Evolutionary conservation across 495 filamentous ascomycete genomes (phyloP), one percentile per base, ranked within the genome.

Genomic region (Alectoria sarmentosa): DNA sequence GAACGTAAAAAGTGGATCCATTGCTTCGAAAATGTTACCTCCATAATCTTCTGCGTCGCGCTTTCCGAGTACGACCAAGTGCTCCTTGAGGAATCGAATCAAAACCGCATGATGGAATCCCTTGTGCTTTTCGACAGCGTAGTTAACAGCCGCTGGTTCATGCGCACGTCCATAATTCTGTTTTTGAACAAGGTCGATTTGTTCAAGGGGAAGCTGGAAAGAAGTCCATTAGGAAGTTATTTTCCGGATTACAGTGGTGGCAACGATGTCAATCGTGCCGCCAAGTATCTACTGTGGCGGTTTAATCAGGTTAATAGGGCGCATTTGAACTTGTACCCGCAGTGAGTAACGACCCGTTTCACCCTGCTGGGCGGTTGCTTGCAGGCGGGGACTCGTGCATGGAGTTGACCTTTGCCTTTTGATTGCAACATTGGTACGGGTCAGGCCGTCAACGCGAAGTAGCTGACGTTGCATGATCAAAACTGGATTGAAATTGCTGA

Each of bases 1-100:
- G 94, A 98, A 74, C 85, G 94, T 61, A 98, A 98, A 78, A 98
- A 98, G 77, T 98, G 94, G 94, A 98, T 98, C 71, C 94, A 98
- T 77, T 98, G 94, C 79, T 98, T 98, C 74, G 94, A 98, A 74
- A 96, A 97, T 68, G 94, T 98, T 68, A 98, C 94, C 14, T 98
- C 94, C n/a, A 98, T 98, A 75, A 98, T 98, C 70, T 98, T 98
- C 79, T 98, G 94, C 70, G 94, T 98, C 54, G 95, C 94, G 26
- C 79, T 98, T 68, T 98, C 95, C 80, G 94, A 98, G 75, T 98
- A 98, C 74, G 94, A 98, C 72, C 94, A 98, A 76, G 92, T 96
- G 13, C 80, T 98, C 58, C 81, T 97, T 44, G 95, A 98, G 78
- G 92, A 98, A 76, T 95, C 88, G 75, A 96, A 94, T 74, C 94